These are phyloP conservation scores for Parachaetomium inaequale DNA, from an alignment of 495 filamentous ascomycete species.

Conservation along the genomic window DNA sequence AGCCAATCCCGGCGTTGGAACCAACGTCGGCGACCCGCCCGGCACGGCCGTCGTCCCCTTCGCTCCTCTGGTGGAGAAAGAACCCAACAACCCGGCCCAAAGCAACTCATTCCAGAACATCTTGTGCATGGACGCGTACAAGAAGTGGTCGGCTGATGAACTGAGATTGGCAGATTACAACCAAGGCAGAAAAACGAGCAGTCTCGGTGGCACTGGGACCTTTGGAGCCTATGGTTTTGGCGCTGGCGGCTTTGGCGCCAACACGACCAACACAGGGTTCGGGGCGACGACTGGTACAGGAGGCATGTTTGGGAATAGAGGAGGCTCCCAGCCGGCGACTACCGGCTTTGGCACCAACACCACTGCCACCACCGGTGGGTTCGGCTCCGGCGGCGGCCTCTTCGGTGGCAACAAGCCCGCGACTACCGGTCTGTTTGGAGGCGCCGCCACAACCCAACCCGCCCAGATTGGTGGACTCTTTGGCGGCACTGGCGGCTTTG, in stretches of 20 bases:
- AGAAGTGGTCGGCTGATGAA: slow-evolving; percentile 87
- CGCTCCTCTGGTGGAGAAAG: slow-evolving; percentile 75
- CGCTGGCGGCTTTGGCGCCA: slow-evolving; percentile 45
- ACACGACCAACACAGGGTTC: slow-evolving; percentile 48
- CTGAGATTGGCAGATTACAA: slow-evolving; percentile 84
- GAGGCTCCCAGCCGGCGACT: slow-evolving; percentile 31
- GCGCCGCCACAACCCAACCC: slow-evolving; percentile 23
- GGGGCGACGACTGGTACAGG: slow-evolving; percentile 44
- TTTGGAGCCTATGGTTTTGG: slow-evolving; percentile 69
- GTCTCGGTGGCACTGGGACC: slow-evolving; percentile 71
- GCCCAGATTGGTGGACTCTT: slow-evolving; percentile 23
- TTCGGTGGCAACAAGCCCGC: slow-evolving; percentile 47
- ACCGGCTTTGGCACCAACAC: slow-evolving; percentile 44
- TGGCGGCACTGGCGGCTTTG: slow-evolving; percentile 29
- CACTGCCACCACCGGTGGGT: slow-evolving; percentile 33
- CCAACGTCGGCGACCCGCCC: slow-evolving; percentile 49
- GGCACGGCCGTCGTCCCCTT: slow-evolving; percentile 76
- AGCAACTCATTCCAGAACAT: slow-evolving; percentile 84
- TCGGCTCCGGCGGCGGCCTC: slow-evolving; percentile 48
- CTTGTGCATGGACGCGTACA: slow-evolving; percentile 78
- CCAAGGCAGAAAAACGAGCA: slow-evolving; percentile 77
- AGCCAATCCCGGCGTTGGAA: slow-evolving; percentile 38
- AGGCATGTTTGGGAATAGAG: slow-evolving; percentile 52
- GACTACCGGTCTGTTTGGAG: slow-evolving; percentile 35
- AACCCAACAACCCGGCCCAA: slow-evolving; percentile 49